Conservation (phyloP, 805 yeast genomes). For the Kodamaea kaohsiungensis region DNA sequence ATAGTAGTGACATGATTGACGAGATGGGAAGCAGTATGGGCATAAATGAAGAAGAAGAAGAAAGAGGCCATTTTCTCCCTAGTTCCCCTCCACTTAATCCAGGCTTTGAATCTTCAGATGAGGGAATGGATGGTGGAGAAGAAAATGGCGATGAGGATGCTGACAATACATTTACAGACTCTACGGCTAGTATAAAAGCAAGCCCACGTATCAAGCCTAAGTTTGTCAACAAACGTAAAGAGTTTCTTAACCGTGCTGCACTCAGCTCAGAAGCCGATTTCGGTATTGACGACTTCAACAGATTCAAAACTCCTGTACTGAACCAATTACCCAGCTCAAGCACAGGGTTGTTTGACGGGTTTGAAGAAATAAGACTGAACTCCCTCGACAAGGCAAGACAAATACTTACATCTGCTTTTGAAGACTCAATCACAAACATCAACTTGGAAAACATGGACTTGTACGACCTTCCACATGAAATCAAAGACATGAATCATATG, state of each 20-base stretch:
- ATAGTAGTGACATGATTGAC: conserved; percentile 6
- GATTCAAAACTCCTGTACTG: conserved; percentile 31
- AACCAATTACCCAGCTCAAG: conserved; percentile 28
- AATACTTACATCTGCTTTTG: conserved; percentile 48
- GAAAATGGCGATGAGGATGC: conserved; percentile 12
- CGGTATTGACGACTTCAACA: conserved; percentile 52
- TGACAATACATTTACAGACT: conserved; percentile 1
- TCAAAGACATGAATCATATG: conserved; percentile 55
- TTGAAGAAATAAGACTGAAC: conserved; percentile 16
- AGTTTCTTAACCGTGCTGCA: neutral
- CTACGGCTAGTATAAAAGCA: conserved; percentile 1
- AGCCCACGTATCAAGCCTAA: conserved; percentile 3
- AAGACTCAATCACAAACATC: conserved; percentile 45
- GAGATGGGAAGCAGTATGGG: conserved; percentile 6
- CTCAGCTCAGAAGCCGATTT: conserved; percentile 45
- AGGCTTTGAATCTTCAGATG: conserved; percentile 9
- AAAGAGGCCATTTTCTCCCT: conserved; percentile 2
- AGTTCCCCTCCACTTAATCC: conserved; percentile 10
- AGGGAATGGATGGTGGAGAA: conserved; percentile 15
- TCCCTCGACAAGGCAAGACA: conserved; percentile 36
- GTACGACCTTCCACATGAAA: conserved; percentile 54
- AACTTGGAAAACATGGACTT: conserved; percentile 50
- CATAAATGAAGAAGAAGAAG: conserved; percentile 2
- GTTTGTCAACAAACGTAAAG: conserved; percentile 6
- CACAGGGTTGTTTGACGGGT: conserved; percentile 29